phyloP scores from a whole-genome alignment of 306 rosid species.

The Arachis hypogaea region DNA sequence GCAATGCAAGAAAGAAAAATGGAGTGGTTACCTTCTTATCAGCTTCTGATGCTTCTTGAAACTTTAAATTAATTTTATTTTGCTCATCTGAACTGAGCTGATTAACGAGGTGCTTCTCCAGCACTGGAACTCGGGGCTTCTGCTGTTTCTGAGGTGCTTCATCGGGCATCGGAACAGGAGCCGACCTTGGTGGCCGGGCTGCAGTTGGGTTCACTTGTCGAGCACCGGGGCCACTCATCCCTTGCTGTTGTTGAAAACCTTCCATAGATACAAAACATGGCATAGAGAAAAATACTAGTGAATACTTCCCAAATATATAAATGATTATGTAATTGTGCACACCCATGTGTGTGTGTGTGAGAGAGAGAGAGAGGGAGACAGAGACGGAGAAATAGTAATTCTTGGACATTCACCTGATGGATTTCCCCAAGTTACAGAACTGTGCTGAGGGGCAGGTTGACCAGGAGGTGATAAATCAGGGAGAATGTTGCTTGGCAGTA shows the following conservation, averaged over 20 bases:
- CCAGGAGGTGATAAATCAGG: constrained; percentile 67
- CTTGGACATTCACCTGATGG: constrained; percentile 57
- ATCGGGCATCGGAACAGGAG: constrained; percentile 58
- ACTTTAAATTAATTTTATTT: constrained; percentile 66
- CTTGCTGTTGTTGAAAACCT: constrained; percentile 77
- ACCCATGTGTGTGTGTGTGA: background rate
- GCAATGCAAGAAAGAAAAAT: constrained; percentile 26
- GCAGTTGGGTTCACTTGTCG: constrained; percentile 51
- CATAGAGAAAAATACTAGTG: constrained; percentile 35
- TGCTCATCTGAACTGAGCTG: constrained; percentile 94
- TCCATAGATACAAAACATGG: constrained; percentile 35
- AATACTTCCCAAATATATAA: constrained; percentile 27
- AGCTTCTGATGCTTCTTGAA: constrained; percentile 88
- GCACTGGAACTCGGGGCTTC: constrained; percentile 72
- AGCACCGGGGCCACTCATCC: constrained; percentile 62
- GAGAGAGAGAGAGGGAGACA: constrained; percentile 1
- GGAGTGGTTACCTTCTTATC: constrained; percentile 71
- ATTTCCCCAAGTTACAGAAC: constrained; percentile 69
- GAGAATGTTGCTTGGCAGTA: constrained; percentile 70
- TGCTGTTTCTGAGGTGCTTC: constrained; percentile 60
- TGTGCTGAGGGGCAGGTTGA: constrained; percentile 57
- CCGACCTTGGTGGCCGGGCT: constrained; percentile 73
- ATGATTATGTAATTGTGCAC: background rate
- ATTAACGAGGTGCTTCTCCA: constrained; percentile 81
- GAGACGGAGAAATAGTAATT: constrained; percentile 10